Base-by-base conservation (phyloP, 2,329 filamentous ascomycete species). In the Passalora sequoiae region DNA sequence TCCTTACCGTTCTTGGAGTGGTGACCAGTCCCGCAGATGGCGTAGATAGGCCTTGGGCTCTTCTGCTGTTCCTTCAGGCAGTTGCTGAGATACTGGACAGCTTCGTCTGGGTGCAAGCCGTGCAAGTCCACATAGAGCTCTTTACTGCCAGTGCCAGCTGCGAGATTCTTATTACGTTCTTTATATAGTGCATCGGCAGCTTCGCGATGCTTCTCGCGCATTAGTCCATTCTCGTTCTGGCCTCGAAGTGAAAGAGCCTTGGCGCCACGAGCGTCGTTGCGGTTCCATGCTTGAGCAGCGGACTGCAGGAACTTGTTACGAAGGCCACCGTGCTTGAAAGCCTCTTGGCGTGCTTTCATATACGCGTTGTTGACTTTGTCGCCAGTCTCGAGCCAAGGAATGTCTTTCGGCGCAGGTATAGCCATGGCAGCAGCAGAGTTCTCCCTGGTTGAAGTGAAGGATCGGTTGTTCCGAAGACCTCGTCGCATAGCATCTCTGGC, bases 1-100 rank as follows among this genome's bases (percentile, higher is more conserved):
- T 98, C 92, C 66, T 97, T 97, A 59, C 92, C 91, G 62, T 96
- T 96, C 73, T 97, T 97, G 65, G 87, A 94, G 68, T 98, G 92
- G 61, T 97, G 89, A 3, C 91, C 92, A 1, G 91, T 97, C 32
- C 92, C 92, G 1, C 89, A 96, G 63, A 98, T 97, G 54, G 89
- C 89, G 63, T 97, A 98, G 30, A 98, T 78, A 2, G 91, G 86
- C 16, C 81, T 77, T 4, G 72, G 68, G 25, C 75, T 76, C 55
- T 85, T 81, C 53, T 80, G 77, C 60, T 96, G 92, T 60, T 94
- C 87, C 49, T 89, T 73, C 16, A 98, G 80, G 28, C 94, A 85
- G 51, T 84, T 83, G 65, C 92, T 88, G 3, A 98, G 77, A 59
- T 97, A 97, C 53, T 92, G 86, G 29, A 97, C 88, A 4, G 91